Conservation (phyloP, 2,329 filamentous ascomycete species). For the Aureobasidium sp. region DNA sequence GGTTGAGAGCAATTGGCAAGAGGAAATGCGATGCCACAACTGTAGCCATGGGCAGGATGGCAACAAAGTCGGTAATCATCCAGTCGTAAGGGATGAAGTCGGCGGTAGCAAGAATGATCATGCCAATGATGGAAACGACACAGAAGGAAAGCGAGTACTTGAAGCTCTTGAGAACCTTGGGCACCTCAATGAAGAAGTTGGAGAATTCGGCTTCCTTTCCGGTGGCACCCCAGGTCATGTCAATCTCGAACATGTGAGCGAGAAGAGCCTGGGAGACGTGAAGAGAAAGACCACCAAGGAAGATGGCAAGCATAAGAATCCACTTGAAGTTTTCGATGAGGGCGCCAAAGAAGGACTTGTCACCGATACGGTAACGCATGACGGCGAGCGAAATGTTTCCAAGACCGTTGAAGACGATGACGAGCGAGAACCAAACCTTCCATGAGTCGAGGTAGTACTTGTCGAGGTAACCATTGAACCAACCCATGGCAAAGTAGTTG, state of each 20-base stretch:
- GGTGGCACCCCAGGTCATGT: conserved; percentile 82
- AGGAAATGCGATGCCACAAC: conserved; percentile 64
- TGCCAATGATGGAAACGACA: conserved; percentile 50
- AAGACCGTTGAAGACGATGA: conserved; percentile 58
- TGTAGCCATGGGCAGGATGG: conserved; percentile 68
- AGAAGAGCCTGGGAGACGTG: conserved; percentile 75
- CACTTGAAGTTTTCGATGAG: conserved; percentile 55
- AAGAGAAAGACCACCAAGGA: conserved; percentile 72
- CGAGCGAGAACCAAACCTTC: conserved; percentile 55
- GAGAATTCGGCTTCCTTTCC: conserved; percentile 74
- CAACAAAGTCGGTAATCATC: conserved; percentile 46
- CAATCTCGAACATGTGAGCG: conserved; percentile 75
- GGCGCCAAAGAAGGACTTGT: conserved; percentile 43
- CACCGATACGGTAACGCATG: conserved; percentile 55
- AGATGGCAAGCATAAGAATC: conserved; percentile 61
- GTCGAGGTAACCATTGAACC: conserved; percentile 60
- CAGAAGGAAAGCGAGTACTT: conserved; percentile 64
- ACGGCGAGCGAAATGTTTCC: conserved; percentile 56
- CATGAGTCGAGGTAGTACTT: conserved; percentile 63
- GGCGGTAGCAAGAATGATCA: conserved; percentile 58
- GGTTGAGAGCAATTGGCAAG: conserved; percentile 66
- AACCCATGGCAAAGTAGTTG: conserved; percentile 67
- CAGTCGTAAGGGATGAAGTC: conserved; percentile 57
- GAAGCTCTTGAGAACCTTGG: conserved; percentile 71
- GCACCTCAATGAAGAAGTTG: conserved; percentile 79